Evolutionary conservation across 2,329 filamentous ascomycete genomes (phyloP).

Genomic region (Pezicula rhizophila): DNA sequence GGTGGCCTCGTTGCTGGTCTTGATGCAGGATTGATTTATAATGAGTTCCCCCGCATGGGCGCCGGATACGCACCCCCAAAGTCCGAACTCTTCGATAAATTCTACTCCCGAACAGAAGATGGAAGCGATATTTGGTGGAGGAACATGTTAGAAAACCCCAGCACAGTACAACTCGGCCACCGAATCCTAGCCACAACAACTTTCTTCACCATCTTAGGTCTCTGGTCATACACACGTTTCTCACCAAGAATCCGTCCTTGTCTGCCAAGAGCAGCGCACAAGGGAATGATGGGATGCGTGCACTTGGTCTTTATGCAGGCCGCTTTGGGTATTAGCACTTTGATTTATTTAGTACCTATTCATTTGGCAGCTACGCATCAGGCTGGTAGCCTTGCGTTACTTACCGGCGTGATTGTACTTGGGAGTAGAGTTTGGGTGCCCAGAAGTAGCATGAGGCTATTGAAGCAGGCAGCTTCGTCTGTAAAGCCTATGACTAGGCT

Average conservation of each 20-base stretch:
- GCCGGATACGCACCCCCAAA: slow-evolving; percentile 72
- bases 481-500: slow-evolving; percentile 1
- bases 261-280: slow-evolving; percentile 58
- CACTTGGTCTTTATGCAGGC: slow-evolving; percentile 81
- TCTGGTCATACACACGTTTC: slow-evolving; percentile 76
- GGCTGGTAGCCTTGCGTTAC: slow-evolving; percentile 76
- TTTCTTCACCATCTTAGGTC: slow-evolving; percentile 70
- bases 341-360: slow-evolving; percentile 90
- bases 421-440: slow-evolving; percentile 74
- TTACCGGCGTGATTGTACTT: slow-evolving; percentile 76
- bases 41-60: slow-evolving; percentile 97
- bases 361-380: slow-evolving; percentile 87
- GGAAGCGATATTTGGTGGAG: slow-evolving; percentile 87
- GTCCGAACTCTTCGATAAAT: slow-evolving; percentile 76
- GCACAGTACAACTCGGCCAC: slow-evolving; percentile 91
- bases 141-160: slow-evolving; percentile 96
- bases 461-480: slow-evolving; percentile 34
- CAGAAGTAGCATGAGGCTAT: slow-evolving; percentile 52
- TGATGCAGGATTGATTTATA: slow-evolving; percentile 96
- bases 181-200: slow-evolving; percentile 86
- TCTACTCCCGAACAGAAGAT: slow-evolving; percentile 77
- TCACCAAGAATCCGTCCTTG: slow-evolving; percentile 47
- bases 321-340: slow-evolving; percentile 77
- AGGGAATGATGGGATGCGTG: slow-evolving; percentile 71
- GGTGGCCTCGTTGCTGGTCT: slow-evolving; percentile 90